These are phyloP conservation scores for Corymbia maculata DNA, from an alignment of 345 rosid genomes.

Conservation along the genomic window DNA sequence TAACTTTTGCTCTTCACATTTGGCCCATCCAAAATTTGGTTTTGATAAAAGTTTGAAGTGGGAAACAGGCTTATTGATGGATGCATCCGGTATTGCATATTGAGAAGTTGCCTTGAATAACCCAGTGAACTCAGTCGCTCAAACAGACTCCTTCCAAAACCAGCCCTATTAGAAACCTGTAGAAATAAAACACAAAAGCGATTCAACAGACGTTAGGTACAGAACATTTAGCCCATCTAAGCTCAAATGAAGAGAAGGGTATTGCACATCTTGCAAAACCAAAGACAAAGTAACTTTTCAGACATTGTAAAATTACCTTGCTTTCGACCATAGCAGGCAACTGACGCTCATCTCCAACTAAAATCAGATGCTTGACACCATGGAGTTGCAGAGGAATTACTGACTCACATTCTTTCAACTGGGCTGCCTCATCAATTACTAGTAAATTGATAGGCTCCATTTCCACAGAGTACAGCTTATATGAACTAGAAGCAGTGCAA, in stretches of 20 bases:
- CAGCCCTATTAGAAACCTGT: conserved; percentile 33
- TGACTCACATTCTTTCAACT: conserved; percentile 50
- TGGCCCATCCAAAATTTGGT: conserved; percentile 35
- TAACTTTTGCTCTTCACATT: conserved; percentile 18
- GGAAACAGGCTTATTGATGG: conserved; percentile 62
- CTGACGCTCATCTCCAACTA: conserved; percentile 45
- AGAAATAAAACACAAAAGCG: not conserved
- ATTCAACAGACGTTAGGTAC: not conserved
- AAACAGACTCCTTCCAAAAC: conserved; percentile 61
- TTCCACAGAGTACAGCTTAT: conserved; percentile 7
- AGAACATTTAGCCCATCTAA: not conserved
- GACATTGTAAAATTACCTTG: conserved; percentile 13
- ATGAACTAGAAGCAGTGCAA: conserved; percentile 33
- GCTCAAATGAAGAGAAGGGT: not conserved
- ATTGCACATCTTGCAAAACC: not conserved
- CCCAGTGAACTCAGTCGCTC: conserved; percentile 43
- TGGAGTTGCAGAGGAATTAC: conserved; percentile 40
- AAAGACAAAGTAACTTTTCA: not conserved
- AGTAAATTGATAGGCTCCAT: conserved; percentile 21
- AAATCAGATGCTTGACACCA: conserved; percentile 23
- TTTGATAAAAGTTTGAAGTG: conserved; percentile 36
- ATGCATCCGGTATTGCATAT: conserved; percentile 70
- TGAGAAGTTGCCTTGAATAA: conserved; percentile 37
- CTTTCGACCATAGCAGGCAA: conserved; percentile 39
- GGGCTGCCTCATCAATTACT: conserved; percentile 63